phyloP scores from a whole-genome alignment of 2,329 filamentous ascomycete genomes.

The Penicillium sp. region DNA sequence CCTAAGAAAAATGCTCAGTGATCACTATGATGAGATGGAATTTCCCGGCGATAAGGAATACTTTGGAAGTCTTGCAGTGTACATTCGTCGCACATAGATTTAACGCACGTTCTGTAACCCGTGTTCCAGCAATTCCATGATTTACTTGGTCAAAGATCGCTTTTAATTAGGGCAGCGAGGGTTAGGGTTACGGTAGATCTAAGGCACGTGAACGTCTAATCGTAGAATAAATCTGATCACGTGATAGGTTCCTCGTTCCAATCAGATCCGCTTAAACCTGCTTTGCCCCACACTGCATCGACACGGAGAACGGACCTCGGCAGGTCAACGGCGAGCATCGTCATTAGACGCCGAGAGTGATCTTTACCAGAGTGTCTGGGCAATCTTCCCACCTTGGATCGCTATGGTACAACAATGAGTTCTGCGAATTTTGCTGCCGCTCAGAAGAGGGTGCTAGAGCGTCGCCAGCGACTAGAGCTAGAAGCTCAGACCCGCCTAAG shows the following conservation, averaged over 20 bases:
- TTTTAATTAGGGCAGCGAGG: background rate
- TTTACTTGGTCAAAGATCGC: no score
- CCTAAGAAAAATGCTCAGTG: conserved; percentile 1
- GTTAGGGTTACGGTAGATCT: no score
- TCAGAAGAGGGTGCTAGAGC: conserved; percentile 78
- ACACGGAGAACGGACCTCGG: conserved; percentile 10
- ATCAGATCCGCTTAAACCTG: no score
- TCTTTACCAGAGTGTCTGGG: background rate
- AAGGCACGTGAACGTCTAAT: no score
- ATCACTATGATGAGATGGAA: conserved; percentile 8
- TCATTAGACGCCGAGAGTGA: background rate
- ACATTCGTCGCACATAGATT: conserved; percentile 56
- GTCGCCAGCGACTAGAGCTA: conserved; percentile 70
- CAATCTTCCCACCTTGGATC: background rate
- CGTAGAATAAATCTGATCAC: no score
- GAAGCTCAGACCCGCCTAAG: conserved; percentile 56
- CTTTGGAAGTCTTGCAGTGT: conserved; percentile 5
- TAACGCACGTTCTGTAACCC: background rate
- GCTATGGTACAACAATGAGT: conserved; percentile 46
- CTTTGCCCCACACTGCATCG: no score
- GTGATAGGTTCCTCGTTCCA: no score
- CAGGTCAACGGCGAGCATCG: background rate
- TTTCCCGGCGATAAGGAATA: background rate
- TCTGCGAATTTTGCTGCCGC: conserved; percentile 77
- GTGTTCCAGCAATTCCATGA: no score